These are phyloP conservation scores for Annona squamosa DNA, from an alignment of 164 flowering plant genomes.

Conservation along the genomic window DNA sequence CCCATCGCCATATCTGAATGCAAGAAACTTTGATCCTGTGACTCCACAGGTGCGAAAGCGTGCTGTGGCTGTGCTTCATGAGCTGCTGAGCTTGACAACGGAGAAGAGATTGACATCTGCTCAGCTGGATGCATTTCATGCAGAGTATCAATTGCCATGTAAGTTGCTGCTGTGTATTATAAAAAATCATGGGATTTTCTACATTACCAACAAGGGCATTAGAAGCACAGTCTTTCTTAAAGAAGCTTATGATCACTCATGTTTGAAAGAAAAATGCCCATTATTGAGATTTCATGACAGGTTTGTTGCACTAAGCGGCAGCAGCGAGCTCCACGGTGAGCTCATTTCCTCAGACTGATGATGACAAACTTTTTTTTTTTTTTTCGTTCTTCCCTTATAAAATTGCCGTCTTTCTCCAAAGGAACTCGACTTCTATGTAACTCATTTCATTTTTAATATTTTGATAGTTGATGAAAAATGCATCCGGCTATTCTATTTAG, in stretches of 20 bases:
- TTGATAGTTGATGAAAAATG: no score
- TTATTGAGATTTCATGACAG: constrained; percentile 51
- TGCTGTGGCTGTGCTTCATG: constrained; percentile 87
- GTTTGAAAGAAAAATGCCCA: constrained; percentile 67
- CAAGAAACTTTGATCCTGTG: constrained; percentile 57
- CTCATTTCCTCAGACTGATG: no score
- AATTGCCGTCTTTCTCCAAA: no score
- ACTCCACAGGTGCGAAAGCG: constrained; percentile 78
- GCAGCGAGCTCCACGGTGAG: constrained; percentile 26
- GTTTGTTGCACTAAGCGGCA: constrained; percentile 62
- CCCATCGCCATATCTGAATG: constrained; percentile 93
- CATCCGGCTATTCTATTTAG: no score
- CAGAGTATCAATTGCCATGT: constrained; percentile 64
- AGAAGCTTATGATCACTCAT: constrained; percentile 74
- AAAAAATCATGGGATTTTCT: constrained; percentile 87
- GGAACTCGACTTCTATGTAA: no score
- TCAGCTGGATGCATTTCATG: constrained; percentile 72
- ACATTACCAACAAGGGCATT: constrained; percentile 83
- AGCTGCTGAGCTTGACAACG: constrained; percentile 80
- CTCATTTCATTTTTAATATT: no score
- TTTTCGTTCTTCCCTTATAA: no score
- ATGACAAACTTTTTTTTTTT: no score
- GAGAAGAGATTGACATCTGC: constrained; percentile 82
- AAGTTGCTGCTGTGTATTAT: constrained; percentile 70
- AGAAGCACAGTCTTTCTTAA: constrained; percentile 83